Conservation (phyloP, 202 grass and related monocot genomes). For the Schoenoplectus tabernaemontani region DNA sequence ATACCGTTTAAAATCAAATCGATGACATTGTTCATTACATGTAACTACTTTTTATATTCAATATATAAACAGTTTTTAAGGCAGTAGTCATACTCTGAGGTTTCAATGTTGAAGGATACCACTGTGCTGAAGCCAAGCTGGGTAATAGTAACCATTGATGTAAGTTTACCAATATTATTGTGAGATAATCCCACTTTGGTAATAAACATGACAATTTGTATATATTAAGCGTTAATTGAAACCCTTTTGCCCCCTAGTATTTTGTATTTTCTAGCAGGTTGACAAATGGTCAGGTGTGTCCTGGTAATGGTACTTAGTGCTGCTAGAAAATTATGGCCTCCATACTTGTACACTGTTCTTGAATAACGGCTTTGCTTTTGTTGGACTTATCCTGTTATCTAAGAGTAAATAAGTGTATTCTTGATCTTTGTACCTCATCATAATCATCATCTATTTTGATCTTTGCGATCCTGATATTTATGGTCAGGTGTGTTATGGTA, state of each 20-base stretch:
- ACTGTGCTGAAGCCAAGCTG: background rate
- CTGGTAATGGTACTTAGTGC: too few relatives aligned
- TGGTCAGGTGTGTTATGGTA: too few relatives aligned
- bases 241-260: background rate
- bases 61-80: conserved; percentile 25
- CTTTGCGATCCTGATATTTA: too few relatives aligned
- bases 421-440: too few relatives aligned
- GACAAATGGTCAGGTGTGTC: too few relatives aligned
- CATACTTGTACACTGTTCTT: too few relatives aligned
- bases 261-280: too few relatives aligned
- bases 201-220: background rate
- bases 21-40: conserved; percentile 20
- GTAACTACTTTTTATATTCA: conserved; percentile 25
- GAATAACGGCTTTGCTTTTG: too few relatives aligned
- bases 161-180: background rate
- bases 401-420: too few relatives aligned
- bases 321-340: too few relatives aligned
- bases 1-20: conserved; percentile 17
- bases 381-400: too few relatives aligned
- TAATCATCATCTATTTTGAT: too few relatives aligned
- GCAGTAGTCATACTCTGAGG: background rate
- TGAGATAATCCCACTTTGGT: background rate
- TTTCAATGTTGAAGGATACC: background rate
- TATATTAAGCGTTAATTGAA: background rate
- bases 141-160: background rate